These are phyloP conservation scores for Colletotrichum tofieldiae DNA, from an alignment of 2,329 filamentous ascomycete genomes.

Conservation along the genomic window DNA sequence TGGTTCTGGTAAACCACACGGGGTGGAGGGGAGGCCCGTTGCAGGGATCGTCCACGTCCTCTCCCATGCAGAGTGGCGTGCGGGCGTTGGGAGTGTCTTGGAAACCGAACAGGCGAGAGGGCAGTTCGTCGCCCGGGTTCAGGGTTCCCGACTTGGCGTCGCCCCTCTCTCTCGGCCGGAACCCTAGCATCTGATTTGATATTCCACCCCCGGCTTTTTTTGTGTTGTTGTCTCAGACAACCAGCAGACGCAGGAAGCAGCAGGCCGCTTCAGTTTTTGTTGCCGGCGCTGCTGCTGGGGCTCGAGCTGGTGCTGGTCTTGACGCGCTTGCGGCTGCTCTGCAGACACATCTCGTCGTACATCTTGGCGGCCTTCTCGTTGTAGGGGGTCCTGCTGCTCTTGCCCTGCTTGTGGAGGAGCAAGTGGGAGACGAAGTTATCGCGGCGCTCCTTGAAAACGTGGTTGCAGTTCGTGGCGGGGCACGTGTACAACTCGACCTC, in stretches of 20 bases:
- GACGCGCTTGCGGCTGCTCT: conserved; percentile 44
- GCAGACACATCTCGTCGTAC: conserved; percentile 44
- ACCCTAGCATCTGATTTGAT: not conserved
- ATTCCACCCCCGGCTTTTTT: not conserved
- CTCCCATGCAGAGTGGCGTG: conserved; percentile 10
- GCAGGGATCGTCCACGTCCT: conserved; percentile 18
- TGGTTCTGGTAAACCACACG: not conserved
- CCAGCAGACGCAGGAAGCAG: not conserved
- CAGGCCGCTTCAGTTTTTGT: conserved; percentile 27
- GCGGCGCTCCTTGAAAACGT: conserved; percentile 45
- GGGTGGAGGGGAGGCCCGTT: not conserved
- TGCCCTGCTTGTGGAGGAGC: conserved; percentile 45
- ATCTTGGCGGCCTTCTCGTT: conserved; percentile 43
- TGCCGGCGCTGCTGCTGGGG: conserved; percentile 37
- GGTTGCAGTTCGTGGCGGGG: conserved; percentile 43
- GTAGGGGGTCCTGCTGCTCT: conserved; percentile 44
- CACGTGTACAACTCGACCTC: conserved; percentile 43
- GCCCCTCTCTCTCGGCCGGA: conserved; percentile 40
- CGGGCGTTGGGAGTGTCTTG: conserved; percentile 2
- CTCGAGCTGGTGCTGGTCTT: conserved; percentile 37
- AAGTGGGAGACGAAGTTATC: conserved; percentile 47
- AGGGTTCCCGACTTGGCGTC: conserved; percentile 24
- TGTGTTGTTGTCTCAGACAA: not conserved
- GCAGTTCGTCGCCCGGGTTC: conserved; percentile 1
- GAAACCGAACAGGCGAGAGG: not conserved